These are phyloP conservation scores for Syzygium grande DNA, from an alignment of 345 rosid genomes.

Conservation along the genomic window DNA sequence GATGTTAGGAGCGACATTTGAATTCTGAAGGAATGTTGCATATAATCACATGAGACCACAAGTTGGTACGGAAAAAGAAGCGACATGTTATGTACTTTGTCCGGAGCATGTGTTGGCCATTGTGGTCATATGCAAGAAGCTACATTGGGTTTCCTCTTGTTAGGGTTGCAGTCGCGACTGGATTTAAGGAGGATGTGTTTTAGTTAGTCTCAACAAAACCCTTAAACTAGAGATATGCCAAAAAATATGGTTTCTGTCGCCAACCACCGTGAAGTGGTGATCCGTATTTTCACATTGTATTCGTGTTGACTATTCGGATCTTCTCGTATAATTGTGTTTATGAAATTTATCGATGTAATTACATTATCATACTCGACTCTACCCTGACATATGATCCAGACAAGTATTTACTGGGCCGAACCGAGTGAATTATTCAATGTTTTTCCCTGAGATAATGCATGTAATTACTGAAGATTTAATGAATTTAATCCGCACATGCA, in stretches of 20 bases:
- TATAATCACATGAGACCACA: background rate
- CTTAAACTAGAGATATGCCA: background rate
- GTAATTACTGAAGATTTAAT: background rate
- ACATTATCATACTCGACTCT: background rate
- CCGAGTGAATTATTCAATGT: background rate
- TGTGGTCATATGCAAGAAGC: background rate
- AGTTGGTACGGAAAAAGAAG: background rate
- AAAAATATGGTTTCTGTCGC: background rate
- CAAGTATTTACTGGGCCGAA: background rate
- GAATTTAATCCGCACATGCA: background rate
- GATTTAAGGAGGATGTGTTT: background rate
- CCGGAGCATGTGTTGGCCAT: background rate
- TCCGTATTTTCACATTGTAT: background rate
- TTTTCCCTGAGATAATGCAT: background rate
- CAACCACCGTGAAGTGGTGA: background rate
- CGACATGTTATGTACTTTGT: background rate
- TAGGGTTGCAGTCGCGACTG: background rate
- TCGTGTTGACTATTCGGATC: background rate
- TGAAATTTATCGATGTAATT: background rate
- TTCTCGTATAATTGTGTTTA: background rate
- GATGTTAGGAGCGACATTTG: background rate
- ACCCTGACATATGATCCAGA: background rate
- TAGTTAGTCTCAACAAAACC: background rate
- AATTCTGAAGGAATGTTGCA: background rate
- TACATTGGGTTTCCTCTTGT: background rate